Evolutionary conservation across 352 stramenopile genomes (phyloP).

Genomic region (Porosira glacialis): DNA sequence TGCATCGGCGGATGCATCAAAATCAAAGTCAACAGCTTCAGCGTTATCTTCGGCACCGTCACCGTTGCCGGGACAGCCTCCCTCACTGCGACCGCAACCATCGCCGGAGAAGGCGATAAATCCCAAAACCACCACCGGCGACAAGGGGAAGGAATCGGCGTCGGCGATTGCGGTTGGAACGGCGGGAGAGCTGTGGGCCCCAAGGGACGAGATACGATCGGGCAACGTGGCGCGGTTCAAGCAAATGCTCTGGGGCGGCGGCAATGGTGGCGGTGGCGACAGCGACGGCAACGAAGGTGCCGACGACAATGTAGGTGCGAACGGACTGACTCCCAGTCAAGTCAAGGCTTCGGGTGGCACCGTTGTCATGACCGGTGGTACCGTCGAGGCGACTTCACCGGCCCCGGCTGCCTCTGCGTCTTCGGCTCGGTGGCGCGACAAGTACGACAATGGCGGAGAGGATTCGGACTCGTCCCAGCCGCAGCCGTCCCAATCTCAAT

Average conservation of each 20-base stretch:
- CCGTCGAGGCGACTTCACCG: too few species aligned
- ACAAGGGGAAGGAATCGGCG: neutral
- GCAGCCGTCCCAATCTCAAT: neutral
- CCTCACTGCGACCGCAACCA: neutral
- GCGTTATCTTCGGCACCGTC: neutral
- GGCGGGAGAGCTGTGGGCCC: slow-evolving; percentile 30
- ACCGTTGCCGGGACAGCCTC: neutral
- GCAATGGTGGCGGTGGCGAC: neutral
- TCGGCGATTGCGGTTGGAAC: neutral
- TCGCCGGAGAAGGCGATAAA: neutral
- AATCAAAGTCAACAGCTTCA: slow-evolving; percentile 1
- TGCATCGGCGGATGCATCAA: slow-evolving; percentile 5
- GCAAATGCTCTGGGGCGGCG: slow-evolving; percentile 40
- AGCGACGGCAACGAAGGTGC: neutral
- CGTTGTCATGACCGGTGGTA: too few species aligned
- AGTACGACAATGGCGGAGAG: too few species aligned
- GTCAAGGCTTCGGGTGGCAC: neutral
- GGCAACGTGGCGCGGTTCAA: slow-evolving; percentile 38
- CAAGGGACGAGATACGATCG: slow-evolving; percentile 32
- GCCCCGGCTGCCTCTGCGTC: too few species aligned
- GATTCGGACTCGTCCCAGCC: neutral
- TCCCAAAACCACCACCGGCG: neutral
- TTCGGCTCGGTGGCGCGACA: too few species aligned
- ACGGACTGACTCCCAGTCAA: neutral
- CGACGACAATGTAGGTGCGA: neutral